Percentiles rank a stretch among this genome's conserved stretches.
phyloP scores from a whole-genome alignment of 1,284 basidiomycete species.

The Volvariella surrecta region DNA sequence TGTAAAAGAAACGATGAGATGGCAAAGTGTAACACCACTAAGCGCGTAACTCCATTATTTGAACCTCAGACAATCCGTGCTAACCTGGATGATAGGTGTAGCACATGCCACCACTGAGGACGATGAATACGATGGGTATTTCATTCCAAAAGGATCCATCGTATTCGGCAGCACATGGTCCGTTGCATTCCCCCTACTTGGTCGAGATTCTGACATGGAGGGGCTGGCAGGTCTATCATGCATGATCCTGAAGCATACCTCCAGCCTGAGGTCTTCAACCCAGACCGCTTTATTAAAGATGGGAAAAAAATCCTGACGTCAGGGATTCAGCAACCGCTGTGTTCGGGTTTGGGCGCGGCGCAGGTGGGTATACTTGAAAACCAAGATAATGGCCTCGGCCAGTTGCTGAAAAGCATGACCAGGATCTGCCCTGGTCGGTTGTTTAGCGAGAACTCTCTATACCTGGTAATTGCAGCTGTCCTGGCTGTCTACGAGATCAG shows the following conservation, averaged over 20 bases:
- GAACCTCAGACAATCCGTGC: background rate
- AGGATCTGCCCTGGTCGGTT: constrained; percentile 10
- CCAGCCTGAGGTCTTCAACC: constrained; percentile 14
- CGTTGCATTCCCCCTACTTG: too few relatives aligned
- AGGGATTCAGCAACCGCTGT: constrained; percentile 11
- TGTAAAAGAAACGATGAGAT: constrained; percentile 12
- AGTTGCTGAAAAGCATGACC: background rate
- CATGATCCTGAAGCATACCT: constrained; percentile 14
- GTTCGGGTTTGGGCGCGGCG: constrained; percentile 15
- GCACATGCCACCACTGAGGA: constrained; percentile 12
- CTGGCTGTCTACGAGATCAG: constrained; percentile 9
- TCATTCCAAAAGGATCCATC: constrained; percentile 15
- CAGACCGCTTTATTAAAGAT: constrained; percentile 15
- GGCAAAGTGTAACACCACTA: constrained; percentile 8
- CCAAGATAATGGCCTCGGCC: background rate
- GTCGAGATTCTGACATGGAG: background rate
- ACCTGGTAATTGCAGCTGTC: constrained; percentile 7
- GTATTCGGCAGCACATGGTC: constrained; percentile 16
- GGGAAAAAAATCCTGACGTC: constrained; percentile 8
- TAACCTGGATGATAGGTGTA: constrained; percentile 8
- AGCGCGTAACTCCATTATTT: constrained; percentile 4
- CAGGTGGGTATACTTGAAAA: background rate
- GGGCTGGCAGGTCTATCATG: constrained; percentile 15
- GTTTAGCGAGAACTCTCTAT: constrained; percentile 10
- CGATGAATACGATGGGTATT: constrained; percentile 16